Base-by-base conservation (phyloP, 2,329 filamentous ascomycete genomes). In the Pseudocercospora macadamiae region DNA sequence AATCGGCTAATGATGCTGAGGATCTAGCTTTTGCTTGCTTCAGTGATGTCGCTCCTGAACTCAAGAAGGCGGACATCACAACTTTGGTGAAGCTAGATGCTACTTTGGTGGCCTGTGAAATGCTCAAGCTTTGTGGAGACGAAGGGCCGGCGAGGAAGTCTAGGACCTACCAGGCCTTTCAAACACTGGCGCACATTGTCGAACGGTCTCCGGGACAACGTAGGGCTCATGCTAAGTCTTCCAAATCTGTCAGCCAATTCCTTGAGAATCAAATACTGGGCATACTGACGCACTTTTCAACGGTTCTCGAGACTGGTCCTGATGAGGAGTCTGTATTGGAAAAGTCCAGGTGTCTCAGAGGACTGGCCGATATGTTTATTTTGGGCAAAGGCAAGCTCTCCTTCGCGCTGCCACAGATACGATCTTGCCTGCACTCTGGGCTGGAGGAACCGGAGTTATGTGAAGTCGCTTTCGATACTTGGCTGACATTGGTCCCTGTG, bases 381-480 rank as follows among this genome's bases (percentile, higher is more conserved):
- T 80, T 96, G 49, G 89, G 90, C 44, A 88, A 86, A 67, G 81
- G 82, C 2, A 87, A 90, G 69, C 86, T 93, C 28, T 88, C 86
- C 61, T 86, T 89, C 66, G 95, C 91, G 51, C 81, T 96, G 37
- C 93, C 95, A 19, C 93, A 97, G 79, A 93, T 97, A 56, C 91
- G 91, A 65, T 92, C 93, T n/a, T 97, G 91, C 71, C 80, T 99
- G 10, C 86, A 96, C 62, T 92, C 91, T 19, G 92, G 92, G 0
- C 83, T 97, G 60, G 83, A 89, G 14, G 85, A 89, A 51, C 82
- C 87, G 44, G 83, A 88, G 47, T 81, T 99, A n/a, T 86, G 91
- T 61, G 83, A 91, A 61, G 81, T 86, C 26, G 90, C 92, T 1
- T 93, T 97, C 68, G 85, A 83, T 3, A 91, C 92, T 49, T 99